Percentiles rank a stretch among this genome's conserved stretches.
These are phyloP conservation scores for Metrosideros polymorpha DNA, from an alignment of 441 rosid species.

Conservation along the genomic window DNA sequence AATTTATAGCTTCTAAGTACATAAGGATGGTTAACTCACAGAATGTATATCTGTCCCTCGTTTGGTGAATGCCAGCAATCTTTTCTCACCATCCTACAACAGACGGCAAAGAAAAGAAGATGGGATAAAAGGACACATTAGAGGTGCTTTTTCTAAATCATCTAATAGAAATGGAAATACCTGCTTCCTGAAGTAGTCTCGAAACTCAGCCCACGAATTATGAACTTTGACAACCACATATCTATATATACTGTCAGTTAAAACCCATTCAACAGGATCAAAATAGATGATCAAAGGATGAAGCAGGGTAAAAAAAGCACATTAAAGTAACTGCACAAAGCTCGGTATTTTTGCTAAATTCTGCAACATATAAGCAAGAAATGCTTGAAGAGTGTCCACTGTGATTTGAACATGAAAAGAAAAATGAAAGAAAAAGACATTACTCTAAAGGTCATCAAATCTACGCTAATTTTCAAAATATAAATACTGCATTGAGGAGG, in stretches of 20 bases:
- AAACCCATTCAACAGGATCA: slow-evolving; percentile 6
- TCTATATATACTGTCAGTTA: slow-evolving; percentile 25
- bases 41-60: slow-evolving; percentile 73
- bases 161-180: slow-evolving; percentile 18
- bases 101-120: slow-evolving; percentile 1
- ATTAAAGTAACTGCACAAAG: not conserved
- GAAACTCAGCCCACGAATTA: slow-evolving; percentile 73
- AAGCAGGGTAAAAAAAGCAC: not conserved
- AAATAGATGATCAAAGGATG: not conserved
- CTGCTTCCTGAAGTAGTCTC: slow-evolving; percentile 65
- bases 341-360: not conserved
- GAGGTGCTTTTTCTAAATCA: not conserved
- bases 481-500: slow-evolving; percentile 18
- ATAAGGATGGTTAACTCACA: slow-evolving; percentile 31
- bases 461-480: not conserved
- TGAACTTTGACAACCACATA: slow-evolving; percentile 80
- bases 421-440: not conserved
- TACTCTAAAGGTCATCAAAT: not conserved
- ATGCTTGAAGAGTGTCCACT: not conserved
- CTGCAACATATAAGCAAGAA: not conserved
- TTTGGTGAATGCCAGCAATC: slow-evolving; percentile 86
- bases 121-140: not conserved
- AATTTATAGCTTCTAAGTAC: not conserved
- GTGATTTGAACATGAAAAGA: not conserved
- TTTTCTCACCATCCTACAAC: slow-evolving; percentile 70